Base-by-base conservation (phyloP, 2,329 filamentous ascomycete species). In the Blastomyces parvus region DNA sequence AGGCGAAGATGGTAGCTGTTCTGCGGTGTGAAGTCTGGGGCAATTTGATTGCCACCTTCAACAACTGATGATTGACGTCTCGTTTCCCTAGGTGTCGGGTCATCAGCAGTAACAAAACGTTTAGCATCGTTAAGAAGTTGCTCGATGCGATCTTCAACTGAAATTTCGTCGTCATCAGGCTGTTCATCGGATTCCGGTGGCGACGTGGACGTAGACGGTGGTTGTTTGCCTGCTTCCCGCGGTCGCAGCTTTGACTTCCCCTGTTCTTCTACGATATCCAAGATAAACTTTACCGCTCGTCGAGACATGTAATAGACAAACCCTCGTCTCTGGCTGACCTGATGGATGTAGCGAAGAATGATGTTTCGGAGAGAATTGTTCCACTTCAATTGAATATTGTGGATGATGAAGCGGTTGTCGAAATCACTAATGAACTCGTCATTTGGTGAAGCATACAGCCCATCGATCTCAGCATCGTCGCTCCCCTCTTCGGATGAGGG, bases 221-320 rank as follows among this genome's bases (percentile, higher is more conserved):
- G 59, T 7, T 48, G 55, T 36, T 60, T 62, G 25, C 59, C 67
- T 57, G 63, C 65, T 61, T 71, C 69, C 2, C 70, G 70, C 46
- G 68, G 66, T 64, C 77, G 77, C 61, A 75, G 76, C 71, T 89
- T 89, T 25, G 86, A 84, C 74, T 89, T 94, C 68, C 85, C 85
- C 74, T 97, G 92, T 73, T 99, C 94, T 63, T 97, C 92, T 2
- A 99, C 90, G 68, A 99, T 96, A 74, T 99, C 94, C 11, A 97
- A 81, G 64, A 99, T 97, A 73, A 99, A 99, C 72, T 97, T 99
- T 72, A 99, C 90, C 3, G 94, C 95, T 66, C 91, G 87, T 57
- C 93, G 86, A 13, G 95, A 97, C 78, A 97, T 88, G 76, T 99
- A 99, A 78, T 99, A 99, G 38, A 99, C 88, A 72, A 99, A 97